Evolutionary conservation across 768 basidiomycete species (phyloP), one percentile per base, ranked within the genome.

Genomic region (Russula lepida): DNA sequence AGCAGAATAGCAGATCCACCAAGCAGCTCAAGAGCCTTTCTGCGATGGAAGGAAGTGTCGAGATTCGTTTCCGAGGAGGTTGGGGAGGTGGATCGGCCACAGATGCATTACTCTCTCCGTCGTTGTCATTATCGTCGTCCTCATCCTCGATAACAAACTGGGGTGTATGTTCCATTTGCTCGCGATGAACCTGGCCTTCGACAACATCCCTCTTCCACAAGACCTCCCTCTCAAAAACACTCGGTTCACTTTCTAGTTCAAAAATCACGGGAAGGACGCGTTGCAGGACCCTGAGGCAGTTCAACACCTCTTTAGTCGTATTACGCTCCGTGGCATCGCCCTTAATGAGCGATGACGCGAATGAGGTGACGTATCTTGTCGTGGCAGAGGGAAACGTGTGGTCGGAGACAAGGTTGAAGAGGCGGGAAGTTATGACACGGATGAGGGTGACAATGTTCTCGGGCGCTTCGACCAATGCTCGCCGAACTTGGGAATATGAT

Each of bases 81-180:
- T 46, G 37, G 55, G 60, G 60, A 69, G 68, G 21, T 69, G 63
- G 41, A 17, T 23, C 30, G 48, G 46, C 63, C 51, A 65, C 56
- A 28, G 58, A 32, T 30, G 62, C 54, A 6, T 68, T 59, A 23
- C 62, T 47, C n/a, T 66, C 69, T 0, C 71, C 76, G 30, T 74
- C 76, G 17, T 83, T 86, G 3, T 72, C 43, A 21, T 44, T 76
- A 30, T 74, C 76, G 11, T 84, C 86, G 3, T 89, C 87, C 19
- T 89, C 90, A 66, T 93, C 91, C 64, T 92, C 92, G 39, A 95
- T 93, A 17, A 95, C 89, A 71, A 95, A 95, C 69, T 95, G 92
- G 12, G 83, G 75, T 57, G 64, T 54, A 47, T 59, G 58, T 27
- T 60, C 69, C 19, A 53, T 57, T 46, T 68, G 67, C 30, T 67